Conservation (phyloP, 257 asterid species). For the Avicennia marina region DNA sequence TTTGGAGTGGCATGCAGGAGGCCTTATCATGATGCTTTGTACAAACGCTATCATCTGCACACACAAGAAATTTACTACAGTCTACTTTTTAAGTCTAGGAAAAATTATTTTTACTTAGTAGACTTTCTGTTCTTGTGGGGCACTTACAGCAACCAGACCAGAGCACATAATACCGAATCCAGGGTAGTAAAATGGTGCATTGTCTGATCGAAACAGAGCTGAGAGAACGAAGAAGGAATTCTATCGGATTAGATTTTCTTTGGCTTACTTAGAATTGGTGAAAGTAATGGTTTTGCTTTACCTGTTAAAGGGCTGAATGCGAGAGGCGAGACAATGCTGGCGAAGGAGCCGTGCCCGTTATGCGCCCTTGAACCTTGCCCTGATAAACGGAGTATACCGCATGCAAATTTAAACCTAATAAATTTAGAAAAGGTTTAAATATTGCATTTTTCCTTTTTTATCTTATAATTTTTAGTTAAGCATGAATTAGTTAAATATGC, state of each 20-base stretch:
- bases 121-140: not conserved
- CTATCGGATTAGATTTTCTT: not conserved
- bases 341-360: constrained; percentile 77
- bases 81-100: not conserved
- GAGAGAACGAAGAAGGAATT: not conserved
- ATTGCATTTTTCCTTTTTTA: too few species aligned
- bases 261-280: not conserved
- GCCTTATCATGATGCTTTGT: constrained; percentile 53
- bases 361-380: constrained; percentile 97
- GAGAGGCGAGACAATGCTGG: constrained; percentile 69
- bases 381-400: too few species aligned
- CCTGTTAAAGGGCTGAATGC: constrained; percentile 88
- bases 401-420: too few species aligned
- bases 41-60: constrained; percentile 78
- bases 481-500: too few species aligned
- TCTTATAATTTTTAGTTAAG: too few species aligned
- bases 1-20: too few species aligned
- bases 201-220: constrained; percentile 74
- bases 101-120: not conserved
- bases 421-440: too few species aligned
- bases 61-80: not conserved
- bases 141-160: constrained; percentile 63
- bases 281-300: constrained; percentile 10
- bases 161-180: constrained; percentile 88
- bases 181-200: constrained; percentile 81